Percentiles rank a stretch among this genome's conserved stretches.
Conservation (phyloP, 495 filamentous ascomycete genomes). For the Thermothielavioides terrestris region DNA sequence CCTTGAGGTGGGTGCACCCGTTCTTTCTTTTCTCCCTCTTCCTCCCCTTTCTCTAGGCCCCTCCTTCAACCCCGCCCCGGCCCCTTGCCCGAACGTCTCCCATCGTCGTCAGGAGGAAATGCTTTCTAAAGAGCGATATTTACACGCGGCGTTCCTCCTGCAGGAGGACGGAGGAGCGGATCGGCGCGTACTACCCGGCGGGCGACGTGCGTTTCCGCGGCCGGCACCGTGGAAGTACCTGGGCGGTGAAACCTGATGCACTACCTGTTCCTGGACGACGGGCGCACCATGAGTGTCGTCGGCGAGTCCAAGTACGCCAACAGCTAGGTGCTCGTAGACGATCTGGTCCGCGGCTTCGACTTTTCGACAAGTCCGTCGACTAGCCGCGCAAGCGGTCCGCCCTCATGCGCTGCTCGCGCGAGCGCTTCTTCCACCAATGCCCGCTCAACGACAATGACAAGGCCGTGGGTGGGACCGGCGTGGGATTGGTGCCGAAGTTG, state of each 20-base stretch:
- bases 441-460: conserved; percentile 47
- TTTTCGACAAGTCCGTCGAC: conserved; percentile 59
- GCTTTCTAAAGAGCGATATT: background rate
- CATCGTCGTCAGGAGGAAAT: too few relatives aligned
- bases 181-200: conserved; percentile 56
- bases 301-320: conserved; percentile 58
- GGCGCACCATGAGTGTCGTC: conserved; percentile 52
- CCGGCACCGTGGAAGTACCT: conserved; percentile 56
- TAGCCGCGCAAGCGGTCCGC: conserved; percentile 58
- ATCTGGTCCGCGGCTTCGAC: conserved; percentile 55
- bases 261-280: conserved; percentile 62
- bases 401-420: conserved; percentile 50
- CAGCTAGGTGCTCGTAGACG: conserved; percentile 53
- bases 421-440: conserved; percentile 61
- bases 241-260: conserved; percentile 64
- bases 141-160: background rate
- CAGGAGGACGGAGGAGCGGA: conserved; percentile 50
- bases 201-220: conserved; percentile 56
- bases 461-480: conserved; percentile 36
- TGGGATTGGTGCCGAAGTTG: conserved; percentile 40
- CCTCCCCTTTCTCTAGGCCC: too few relatives aligned
- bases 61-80: too few relatives aligned
- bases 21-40: too few relatives aligned
- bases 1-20: too few relatives aligned
- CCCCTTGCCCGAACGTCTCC: too few relatives aligned